These are phyloP conservation scores for Chloropicon primus DNA, from an alignment of 139 green algal species.

Conservation along the genomic window DNA sequence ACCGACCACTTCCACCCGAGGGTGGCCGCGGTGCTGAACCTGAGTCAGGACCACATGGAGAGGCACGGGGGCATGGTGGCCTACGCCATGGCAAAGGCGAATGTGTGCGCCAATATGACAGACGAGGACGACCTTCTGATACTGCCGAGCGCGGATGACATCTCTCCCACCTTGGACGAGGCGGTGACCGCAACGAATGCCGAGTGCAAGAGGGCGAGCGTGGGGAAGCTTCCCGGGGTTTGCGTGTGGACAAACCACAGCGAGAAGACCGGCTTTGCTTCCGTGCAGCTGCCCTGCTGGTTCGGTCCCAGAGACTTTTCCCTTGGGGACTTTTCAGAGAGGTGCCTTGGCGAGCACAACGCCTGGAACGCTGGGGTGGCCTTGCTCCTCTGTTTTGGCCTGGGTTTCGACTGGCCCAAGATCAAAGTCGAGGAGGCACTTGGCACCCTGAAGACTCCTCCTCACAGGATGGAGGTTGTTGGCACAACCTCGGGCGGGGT, in stretches of 20 bases:
- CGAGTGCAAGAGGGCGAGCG: too few species aligned
- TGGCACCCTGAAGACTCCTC: conserved; percentile 16
- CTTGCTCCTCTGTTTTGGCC: conserved; percentile 12
- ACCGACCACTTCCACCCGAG: neutral
- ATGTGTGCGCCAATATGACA: conserved; percentile 18
- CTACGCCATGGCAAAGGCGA: conserved; percentile 25
- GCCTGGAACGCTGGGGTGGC: conserved; percentile 20
- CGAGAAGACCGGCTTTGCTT: too few species aligned
- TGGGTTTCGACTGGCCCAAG: conserved; percentile 11
- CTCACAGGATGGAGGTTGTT: conserved; percentile 28
- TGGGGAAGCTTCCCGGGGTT: neutral
- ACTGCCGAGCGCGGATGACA: neutral
- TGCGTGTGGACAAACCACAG: neutral
- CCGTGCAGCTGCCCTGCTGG: neutral
- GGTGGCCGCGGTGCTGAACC: conserved; percentile 24
- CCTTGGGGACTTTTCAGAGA: neutral
- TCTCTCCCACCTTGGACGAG: neutral
- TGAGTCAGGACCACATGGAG: conserved; percentile 35
- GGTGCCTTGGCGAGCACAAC: conserved; percentile 23
- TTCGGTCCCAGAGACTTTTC: neutral
- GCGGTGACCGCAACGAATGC: neutral
- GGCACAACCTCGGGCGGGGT: conserved; percentile 6
- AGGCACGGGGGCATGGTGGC: conserved; percentile 24
- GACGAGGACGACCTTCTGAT: neutral
- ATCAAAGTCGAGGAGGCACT: conserved; percentile 12